A percentile compares a stretch with the other conserved stretches of the same genome.
These are phyloP conservation scores for Neopestalotiopsis sp. DNA, from an alignment of 2,329 filamentous ascomycete species.

Conservation along the genomic window DNA sequence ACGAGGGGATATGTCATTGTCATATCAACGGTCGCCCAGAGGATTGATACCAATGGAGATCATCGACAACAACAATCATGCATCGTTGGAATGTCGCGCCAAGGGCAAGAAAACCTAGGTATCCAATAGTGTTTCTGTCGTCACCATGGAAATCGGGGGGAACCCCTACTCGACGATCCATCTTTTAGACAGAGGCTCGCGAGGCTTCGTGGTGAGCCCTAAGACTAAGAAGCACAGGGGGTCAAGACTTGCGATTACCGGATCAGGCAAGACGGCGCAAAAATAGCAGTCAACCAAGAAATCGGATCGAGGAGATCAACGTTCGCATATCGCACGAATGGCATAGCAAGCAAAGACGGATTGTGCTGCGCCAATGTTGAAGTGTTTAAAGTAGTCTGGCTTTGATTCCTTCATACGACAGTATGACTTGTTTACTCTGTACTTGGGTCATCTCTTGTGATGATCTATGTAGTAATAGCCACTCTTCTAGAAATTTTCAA, in stretches of 20 bases:
- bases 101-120: not conserved
- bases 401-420: not conserved
- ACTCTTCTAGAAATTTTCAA: not conserved
- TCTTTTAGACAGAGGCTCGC: not conserved
- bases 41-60: not conserved
- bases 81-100: not conserved
- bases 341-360: not conserved
- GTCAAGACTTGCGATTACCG: not conserved
- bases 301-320: not conserved
- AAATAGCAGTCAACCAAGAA: not conserved
- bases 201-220: not conserved
- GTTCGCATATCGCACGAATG: constrained; percentile 2
- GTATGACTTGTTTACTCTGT: not conserved
- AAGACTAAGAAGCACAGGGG: not conserved
- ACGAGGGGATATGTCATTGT: constrained; percentile 1
- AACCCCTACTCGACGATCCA: constrained; percentile 2
- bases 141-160: not conserved
- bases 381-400: not conserved
- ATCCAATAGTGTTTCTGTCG: not conserved
- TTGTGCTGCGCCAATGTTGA: not conserved
- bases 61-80: constrained; percentile 6
- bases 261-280: not conserved
- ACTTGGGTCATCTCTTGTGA: not conserved
- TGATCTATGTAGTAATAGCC: not conserved
- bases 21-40: not conserved